Evolutionary conservation across 2,329 filamentous ascomycete genomes (phyloP).

Genomic region (Penicillium sp.): DNA sequence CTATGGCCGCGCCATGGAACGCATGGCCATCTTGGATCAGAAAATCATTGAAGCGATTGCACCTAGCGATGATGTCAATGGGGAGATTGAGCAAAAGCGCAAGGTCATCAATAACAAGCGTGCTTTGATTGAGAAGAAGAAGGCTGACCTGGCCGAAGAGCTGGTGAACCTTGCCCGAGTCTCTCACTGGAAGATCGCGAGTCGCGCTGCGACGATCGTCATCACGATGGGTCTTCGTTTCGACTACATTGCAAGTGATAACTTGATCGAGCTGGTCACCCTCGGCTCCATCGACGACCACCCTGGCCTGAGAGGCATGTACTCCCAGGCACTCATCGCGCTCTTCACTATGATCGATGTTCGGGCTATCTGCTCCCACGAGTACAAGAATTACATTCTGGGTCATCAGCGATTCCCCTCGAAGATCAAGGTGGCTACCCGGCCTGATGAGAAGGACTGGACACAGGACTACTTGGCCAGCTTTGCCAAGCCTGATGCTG

Average conservation of each 20-base stretch:
- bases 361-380: slow-evolving; percentile 82
- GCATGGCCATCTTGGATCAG: slow-evolving; percentile 81
- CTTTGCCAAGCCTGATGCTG: slow-evolving; percentile 77
- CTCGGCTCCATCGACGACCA: slow-evolving; percentile 88
- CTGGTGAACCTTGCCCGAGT: slow-evolving; percentile 76
- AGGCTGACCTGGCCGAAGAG: slow-evolving; percentile 79
- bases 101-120: slow-evolving; percentile 77
- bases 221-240: slow-evolving; percentile 92
- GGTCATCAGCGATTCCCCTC: slow-evolving; percentile 80
- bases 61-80: slow-evolving; percentile 68
- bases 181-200: slow-evolving; percentile 96
- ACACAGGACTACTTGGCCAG: slow-evolving; percentile 77
- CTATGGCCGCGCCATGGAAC: slow-evolving; percentile 86
- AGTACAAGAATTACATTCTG: slow-evolving; percentile 83
- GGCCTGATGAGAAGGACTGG: slow-evolving; percentile 76
- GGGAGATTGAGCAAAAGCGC: slow-evolving; percentile 64
- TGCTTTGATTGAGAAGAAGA: slow-evolving; percentile 79
- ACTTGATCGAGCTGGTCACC: slow-evolving; percentile 82
- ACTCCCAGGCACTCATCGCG: slow-evolving; percentile 77
- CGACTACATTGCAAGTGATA: slow-evolving; percentile 79
- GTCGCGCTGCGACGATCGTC: slow-evolving; percentile 85
- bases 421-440: slow-evolving; percentile 74
- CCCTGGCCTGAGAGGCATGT: slow-evolving; percentile 80
- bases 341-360: slow-evolving; percentile 87
- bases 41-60: slow-evolving; percentile 73